Evolutionary conservation across 2,329 filamentous ascomycete genomes (phyloP).

Genomic region (Cytospora schulzeri): DNA sequence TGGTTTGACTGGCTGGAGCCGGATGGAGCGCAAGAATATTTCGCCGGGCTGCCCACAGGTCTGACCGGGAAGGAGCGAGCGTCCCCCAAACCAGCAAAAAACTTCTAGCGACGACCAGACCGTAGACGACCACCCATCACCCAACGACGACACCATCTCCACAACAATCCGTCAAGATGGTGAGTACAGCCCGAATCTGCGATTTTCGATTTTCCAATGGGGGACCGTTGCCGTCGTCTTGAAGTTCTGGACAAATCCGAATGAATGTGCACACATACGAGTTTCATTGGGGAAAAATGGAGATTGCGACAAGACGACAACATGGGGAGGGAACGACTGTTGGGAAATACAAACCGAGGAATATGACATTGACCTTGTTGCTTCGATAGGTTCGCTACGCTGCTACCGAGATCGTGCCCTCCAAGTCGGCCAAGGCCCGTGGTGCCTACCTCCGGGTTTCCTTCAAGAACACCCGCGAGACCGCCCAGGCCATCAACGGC

Average conservation of each 20-base stretch:
- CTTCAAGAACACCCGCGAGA: conserved; percentile 99
- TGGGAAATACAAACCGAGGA: conserved; percentile 1
- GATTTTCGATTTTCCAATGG: conserved; percentile 18
- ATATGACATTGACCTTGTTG: conserved; percentile 25
- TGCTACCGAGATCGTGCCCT: conserved; percentile 80
- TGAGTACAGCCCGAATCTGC: conserved; percentile 25
- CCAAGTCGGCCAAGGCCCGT: conserved; percentile 96
- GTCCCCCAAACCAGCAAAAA: conserved; percentile 25
- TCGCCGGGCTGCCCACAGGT: conserved; percentile 24
- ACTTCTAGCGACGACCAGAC: conserved; percentile 18
- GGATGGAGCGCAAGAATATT: conserved; percentile 24
- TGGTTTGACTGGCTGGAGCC: conserved; percentile 16
- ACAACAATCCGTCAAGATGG: conserved; percentile 29
- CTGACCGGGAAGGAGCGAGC: conserved; percentile 20
- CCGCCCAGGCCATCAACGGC: conserved; percentile 98
- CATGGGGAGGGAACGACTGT: not conserved
- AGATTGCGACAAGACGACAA: conserved; percentile 4
- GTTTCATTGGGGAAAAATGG: not conserved
- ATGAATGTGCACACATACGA: not conserved
- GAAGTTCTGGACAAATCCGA: conserved; percentile 19
- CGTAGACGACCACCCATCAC: conserved; percentile 19
- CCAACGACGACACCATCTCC: conserved; percentile 27
- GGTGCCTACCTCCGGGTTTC: conserved; percentile 98
- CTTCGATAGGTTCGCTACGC: conserved; percentile 87
- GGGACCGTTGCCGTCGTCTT: not conserved